phyloP scores from a whole-genome alignment of 2,329 filamentous ascomycete genomes.

The Talaromyces piceae region DNA sequence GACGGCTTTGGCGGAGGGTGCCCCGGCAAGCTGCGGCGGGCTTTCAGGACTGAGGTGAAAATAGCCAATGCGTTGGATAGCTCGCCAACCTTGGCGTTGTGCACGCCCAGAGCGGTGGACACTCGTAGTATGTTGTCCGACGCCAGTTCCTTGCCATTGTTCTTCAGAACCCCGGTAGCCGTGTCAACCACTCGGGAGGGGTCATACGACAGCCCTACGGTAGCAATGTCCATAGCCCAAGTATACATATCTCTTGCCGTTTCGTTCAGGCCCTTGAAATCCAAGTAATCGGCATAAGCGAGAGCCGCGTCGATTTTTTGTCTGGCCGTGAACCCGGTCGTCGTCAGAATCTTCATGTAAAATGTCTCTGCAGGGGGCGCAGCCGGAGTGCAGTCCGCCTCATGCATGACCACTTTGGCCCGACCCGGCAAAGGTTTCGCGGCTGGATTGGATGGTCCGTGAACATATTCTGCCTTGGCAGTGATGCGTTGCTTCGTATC shows the following conservation, averaged over 20 bases:
- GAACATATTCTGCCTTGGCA: slow-evolving; percentile 65
- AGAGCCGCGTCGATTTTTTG: slow-evolving; percentile 77
- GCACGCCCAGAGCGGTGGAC: slow-evolving; percentile 69
- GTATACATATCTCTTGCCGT: slow-evolving; percentile 65
- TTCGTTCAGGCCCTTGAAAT: slow-evolving; percentile 61
- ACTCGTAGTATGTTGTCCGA: slow-evolving; percentile 69
- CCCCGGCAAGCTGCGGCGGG: slow-evolving; percentile 54
- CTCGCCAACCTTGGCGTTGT: slow-evolving; percentile 64
- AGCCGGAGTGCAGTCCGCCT: slow-evolving; percentile 66
- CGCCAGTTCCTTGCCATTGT: slow-evolving; percentile 46
- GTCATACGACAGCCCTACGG: slow-evolving; percentile 44
- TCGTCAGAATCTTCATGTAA: slow-evolving; percentile 76
- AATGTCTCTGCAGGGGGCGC: slow-evolving; percentile 65
- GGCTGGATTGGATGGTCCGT: slow-evolving; percentile 75
- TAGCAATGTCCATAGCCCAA: slow-evolving; percentile 69
- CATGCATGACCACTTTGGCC: slow-evolving; percentile 56
- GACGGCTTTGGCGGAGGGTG: slow-evolving; percentile 12
- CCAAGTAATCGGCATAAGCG: slow-evolving; percentile 76
- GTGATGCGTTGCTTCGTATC: slow-evolving; percentile 60
- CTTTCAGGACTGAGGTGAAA: slow-evolving; percentile 74
- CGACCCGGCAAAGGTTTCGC: slow-evolving; percentile 60
- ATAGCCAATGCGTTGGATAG: slow-evolving; percentile 68
- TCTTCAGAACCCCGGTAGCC: slow-evolving; percentile 57
- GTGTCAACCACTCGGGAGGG: slow-evolving; percentile 48
- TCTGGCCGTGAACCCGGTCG: slow-evolving; percentile 66